Evolutionary conservation across 352 stramenopile genomes (phyloP), one percentile per base, ranked within the genome.

Genomic region (Thalassiosira exigua): DNA sequence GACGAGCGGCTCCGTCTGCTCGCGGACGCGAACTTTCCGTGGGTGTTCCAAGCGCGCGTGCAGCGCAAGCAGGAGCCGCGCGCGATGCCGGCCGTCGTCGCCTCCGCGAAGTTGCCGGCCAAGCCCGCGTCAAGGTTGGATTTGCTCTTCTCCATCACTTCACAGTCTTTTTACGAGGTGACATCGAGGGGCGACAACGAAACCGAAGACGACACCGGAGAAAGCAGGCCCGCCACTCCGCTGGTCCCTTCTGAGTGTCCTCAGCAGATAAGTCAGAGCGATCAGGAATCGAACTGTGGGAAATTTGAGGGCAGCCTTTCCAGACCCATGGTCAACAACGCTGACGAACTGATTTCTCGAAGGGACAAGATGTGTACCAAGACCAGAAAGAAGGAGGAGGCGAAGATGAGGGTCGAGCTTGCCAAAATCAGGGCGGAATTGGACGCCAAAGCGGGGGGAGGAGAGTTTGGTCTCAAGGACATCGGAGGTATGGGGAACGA

Each of bases 341-440:
- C 29, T 27, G 14, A 24, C 9, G 50, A 75, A 29, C 5, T 26
- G 41, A 51, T 27, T 59, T 19, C 53, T 17, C 22, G 52, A 50
- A 41, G 64, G 33, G 53, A 44, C 33, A 67, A 68, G 24, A 41
- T 29, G 24, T 46, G 33, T 19, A 29, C 17, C 17, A 21, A 21
- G 46, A 19, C 5, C 22, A 53, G 33, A 14, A 21, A 17, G 59
- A 33, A 62, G 36, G 62, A 71, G 48, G 61, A 71, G 30, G 62
- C 62, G 22, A 36, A 17, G 21, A 61, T 57, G 69, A 41, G 66
- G 14, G 33, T 17, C 44, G 58, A 66, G 59, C 29, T 66, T 33
- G 51, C 52, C 39, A 69, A 71, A 51, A 58, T 62, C 33, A 14
- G 62, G 27, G 68, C 42, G 53, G 54, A 69, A 14, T 57, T 77